Evolutionary conservation across 78 protist species (phyloP).

Genomic region (Corallochytrium limacisporum): DNA sequence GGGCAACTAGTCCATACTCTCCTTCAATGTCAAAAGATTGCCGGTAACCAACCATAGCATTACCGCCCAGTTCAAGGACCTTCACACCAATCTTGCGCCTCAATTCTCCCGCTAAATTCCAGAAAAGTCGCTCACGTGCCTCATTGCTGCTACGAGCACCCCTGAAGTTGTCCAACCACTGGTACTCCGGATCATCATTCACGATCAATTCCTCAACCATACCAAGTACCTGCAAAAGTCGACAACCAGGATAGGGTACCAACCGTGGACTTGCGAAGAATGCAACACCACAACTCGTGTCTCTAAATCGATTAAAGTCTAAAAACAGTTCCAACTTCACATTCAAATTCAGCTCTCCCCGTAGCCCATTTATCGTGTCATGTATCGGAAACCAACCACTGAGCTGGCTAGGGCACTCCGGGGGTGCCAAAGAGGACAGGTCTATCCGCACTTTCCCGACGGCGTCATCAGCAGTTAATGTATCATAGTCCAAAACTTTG

Average conservation of each 20-base stretch:
- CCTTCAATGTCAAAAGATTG: constrained; percentile 72
- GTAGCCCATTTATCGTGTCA: constrained; percentile 68
- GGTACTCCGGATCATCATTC: constrained; percentile 81
- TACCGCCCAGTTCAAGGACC: constrained; percentile 58
- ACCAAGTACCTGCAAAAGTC: not conserved
- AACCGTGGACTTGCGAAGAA: constrained; percentile 19
- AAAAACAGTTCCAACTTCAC: constrained; percentile 43
- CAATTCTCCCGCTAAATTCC: constrained; percentile 45
- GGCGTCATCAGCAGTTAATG: constrained; percentile 58
- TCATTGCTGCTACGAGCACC: constrained; percentile 53
- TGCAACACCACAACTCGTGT: constrained; percentile 58
- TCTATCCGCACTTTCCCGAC: constrained; percentile 73
- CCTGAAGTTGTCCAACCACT: constrained; percentile 45
- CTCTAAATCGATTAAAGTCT: constrained; percentile 52
- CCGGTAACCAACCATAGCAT: constrained; percentile 72
- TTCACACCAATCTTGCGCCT: constrained; percentile 62
- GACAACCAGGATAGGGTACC: not conserved
- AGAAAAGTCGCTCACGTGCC: constrained; percentile 51
- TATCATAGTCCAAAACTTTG: constrained; percentile 75
- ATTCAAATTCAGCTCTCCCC: constrained; percentile 65
- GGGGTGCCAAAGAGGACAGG: constrained; percentile 5
- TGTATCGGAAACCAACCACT: constrained; percentile 79
- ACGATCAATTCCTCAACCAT: constrained; percentile 66
- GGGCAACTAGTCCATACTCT: constrained; percentile 62
- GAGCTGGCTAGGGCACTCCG: constrained; percentile 16